Evolutionary conservation across 331 rosid species (phyloP), one percentile per base, ranked within the genome.

Genomic region (Rhamnella rubrinervis): DNA sequence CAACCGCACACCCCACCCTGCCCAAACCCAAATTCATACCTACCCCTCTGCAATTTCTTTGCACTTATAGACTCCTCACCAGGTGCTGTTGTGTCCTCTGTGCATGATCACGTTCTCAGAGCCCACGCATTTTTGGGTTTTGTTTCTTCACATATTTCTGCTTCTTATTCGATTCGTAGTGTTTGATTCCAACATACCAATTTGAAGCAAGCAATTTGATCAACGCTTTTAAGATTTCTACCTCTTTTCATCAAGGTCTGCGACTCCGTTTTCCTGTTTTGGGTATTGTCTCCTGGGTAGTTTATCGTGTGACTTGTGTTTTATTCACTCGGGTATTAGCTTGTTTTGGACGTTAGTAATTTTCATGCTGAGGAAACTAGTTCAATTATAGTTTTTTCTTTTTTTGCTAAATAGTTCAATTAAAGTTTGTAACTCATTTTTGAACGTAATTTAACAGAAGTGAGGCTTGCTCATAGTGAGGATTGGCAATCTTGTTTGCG

Each of bases 11-110:
- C 71, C 66, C 8, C 23, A 40, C 90, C 90, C 77, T 75, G 78
- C 83, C 10, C 71, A 18, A 58, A 70, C 65, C 85, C 89, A 77
- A 88, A 84, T 87, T 86, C 88, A 72, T 63, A 78, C 82, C 82
- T 62, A 84, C 85, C 41, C 65, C 73, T 57, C 39, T 59, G 41
- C 70, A 50, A 14, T 63, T 67, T 56, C 71, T 60, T 63, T 60
- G 70, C 65, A 51, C 72, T 20, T 26, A 44, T 40, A 53, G 39
- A n/a, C 11, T 19, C 46, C 16, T 8, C 26, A 10, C 31, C 51
- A 66, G 40, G 73, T 56, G 57, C 49, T 55, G 19, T 50, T 61
- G 19, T 52, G 11, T 13, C 7, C 9, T 44, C 14, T 66, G 55
- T 56, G 70, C 59, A 26, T 62, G 59, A 76, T 80, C 68, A 80